Evolutionary conservation across 352 stramenopile species (phyloP).

Genomic region (Pythium chondricola): DNA sequence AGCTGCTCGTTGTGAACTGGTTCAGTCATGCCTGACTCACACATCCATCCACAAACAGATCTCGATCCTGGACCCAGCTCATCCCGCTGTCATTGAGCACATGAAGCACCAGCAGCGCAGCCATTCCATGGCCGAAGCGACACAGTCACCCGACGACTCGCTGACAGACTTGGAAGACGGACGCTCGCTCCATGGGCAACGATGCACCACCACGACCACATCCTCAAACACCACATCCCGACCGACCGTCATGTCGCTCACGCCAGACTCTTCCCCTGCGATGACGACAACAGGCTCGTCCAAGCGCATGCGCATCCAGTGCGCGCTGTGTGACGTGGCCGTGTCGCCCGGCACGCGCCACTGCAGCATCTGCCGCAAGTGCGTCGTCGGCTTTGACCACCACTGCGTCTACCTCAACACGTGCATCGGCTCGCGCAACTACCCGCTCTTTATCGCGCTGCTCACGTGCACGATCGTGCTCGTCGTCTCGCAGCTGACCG

Average conservation of each 20-base stretch:
- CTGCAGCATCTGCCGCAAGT: constrained; percentile 93
- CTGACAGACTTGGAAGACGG: background rate
- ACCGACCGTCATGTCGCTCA: background rate
- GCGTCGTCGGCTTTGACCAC: constrained; percentile 91
- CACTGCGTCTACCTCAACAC: constrained; percentile 95
- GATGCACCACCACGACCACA: constrained; percentile 2
- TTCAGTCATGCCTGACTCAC: too few species aligned
- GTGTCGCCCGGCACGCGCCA: constrained; percentile 55
- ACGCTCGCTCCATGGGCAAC: too few species aligned
- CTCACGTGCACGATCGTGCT: constrained; percentile 51
- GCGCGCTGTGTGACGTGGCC: constrained; percentile 32
- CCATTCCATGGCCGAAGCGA: constrained; percentile 6
- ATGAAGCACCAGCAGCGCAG: background rate
- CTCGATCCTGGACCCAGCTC: constrained; percentile 37
- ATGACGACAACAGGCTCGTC: background rate
- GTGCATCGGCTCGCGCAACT: constrained; percentile 83
- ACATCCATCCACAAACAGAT: too few species aligned
- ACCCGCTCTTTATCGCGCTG: constrained; percentile 51
- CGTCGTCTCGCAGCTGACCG: constrained; percentile 42
- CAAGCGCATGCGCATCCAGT: constrained; percentile 23
- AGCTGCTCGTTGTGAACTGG: background rate
- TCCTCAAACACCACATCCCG: background rate
- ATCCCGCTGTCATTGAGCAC: constrained; percentile 22
- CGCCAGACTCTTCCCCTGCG: background rate
- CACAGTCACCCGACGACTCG: constrained; percentile 4